Evolutionary conservation across 805 yeast genomes (phyloP), one percentile per base, ranked within the genome.

Genomic region (Yarrowia sp.): DNA sequence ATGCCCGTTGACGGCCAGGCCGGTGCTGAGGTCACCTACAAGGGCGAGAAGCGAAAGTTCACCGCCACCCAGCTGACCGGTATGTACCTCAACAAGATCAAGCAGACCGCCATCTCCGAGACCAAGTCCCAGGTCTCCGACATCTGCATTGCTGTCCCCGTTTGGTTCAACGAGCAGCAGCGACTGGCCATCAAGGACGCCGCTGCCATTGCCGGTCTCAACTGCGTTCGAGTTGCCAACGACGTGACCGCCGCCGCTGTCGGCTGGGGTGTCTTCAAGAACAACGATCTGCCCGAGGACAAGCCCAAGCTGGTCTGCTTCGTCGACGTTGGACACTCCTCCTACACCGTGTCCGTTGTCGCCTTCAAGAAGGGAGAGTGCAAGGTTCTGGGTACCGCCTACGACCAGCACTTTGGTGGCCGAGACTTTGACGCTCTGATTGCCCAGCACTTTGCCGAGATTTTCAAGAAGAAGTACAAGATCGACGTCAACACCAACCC

Each of bases 201-300:
- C 70, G 94, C 97, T 77, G 86, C 85, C 79, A 90, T 95, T 79
- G 98, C 99, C 70, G 97, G 97, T 72, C 86, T 95, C 78, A 95
- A 95, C 88, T 98, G 99, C 71, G 98, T 95, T 70, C 91, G 99
- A 86, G 88, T 95, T 72, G 97, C 95, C 75, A 95, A 95, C 81
- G 99, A 95, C 80, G 89, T 91, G 73, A 93, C 98, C 70, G 98
- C 99, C 71, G 99, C 99, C 71, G 98, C 98, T 76, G 97, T 95
- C 73, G 96, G 98, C 75, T 96, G 95, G 84, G 99, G 99, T 85
- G 97, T 95, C 71, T 95, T 95, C 89, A 93, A 95, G 87, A 75
- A 77, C 67, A 86, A 90, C 73, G 98, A 94, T 78, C 85, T 95
- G 76, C 97, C 98, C 76, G 98, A 92, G 81, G 97, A 91, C 76